Base-by-base conservation (phyloP, 1,284 basidiomycete genomes). In the Porogramme epimiltina region DNA sequence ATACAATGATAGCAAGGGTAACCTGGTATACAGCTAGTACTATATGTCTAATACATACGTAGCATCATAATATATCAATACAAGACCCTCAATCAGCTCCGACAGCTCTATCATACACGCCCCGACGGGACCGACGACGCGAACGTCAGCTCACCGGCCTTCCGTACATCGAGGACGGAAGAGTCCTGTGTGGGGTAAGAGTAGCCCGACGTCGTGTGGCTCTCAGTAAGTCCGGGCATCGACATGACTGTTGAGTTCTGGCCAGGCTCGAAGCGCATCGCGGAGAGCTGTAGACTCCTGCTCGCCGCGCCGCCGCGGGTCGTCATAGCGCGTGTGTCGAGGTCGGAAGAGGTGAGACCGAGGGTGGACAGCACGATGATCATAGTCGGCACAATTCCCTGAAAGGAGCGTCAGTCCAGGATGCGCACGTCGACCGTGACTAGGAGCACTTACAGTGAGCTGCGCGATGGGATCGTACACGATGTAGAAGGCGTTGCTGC, bases 381-480 rank as follows among this genome's bases (percentile, higher is more conserved):
- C 59, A 65, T 65, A 9, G 68, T 70, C 4, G 68, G 68, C 1
- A 64, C 61, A 34, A 71, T 70, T 4, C 64, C 66, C 69, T 70
- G 47, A 4, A 18, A 18, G 16, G 50, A 26, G 20, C 5, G 28
- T 38, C 38, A 26, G 41, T 26, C 25, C 20, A 19, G 28, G 24
- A 24, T 31, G 6, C 28, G 13, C 28, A 31, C 28, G 8, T 8
- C 28, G 28, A n/a, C 28, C 13, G 28, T 8, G 28, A 8, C 28
- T 31, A 8, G 18, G 8, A 11, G 13, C 3, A 62, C 70, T 44
- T 45, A 71, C 71, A n/a, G 71, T 71, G 18, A 73, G 63, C 55
- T 73, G 71, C 31, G 70, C 71, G 49, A 73, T 73, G 26, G 71
- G 71, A 48, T 74, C 71, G 42, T 73, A 72, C 15, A 72, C 65